Percentiles rank a stretch among this genome's conserved stretches.
Evolutionary conservation across 108 stramenopile species (phyloP).

Genomic region (Mediolabrus comicus): DNA sequence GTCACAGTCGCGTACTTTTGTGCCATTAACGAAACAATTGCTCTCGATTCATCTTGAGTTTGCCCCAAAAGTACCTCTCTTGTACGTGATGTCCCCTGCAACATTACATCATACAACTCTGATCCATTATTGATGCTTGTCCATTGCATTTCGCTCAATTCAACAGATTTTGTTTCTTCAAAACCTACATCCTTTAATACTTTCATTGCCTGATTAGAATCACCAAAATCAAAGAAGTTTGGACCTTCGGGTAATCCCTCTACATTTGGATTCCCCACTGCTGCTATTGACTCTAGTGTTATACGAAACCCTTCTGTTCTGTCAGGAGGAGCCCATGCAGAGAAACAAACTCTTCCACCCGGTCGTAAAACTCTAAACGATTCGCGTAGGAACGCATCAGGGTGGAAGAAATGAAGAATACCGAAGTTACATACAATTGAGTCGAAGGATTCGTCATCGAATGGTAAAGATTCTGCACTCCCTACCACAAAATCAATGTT

Average conservation of each 20-base stretch:
- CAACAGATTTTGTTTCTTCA: slow-evolving; percentile 26
- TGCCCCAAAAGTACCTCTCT: slow-evolving; percentile 34
- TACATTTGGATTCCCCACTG: slow-evolving; percentile 49
- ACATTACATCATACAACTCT: slow-evolving; percentile 33
- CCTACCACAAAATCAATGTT: slow-evolving; percentile 44
- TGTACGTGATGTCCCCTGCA: slow-evolving; percentile 41
- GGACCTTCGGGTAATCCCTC: slow-evolving; percentile 43
- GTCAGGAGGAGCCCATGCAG: slow-evolving; percentile 44
- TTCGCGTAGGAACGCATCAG: slow-evolving; percentile 39
- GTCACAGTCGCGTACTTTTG: slow-evolving; percentile 31
- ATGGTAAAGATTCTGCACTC: slow-evolving; percentile 38
- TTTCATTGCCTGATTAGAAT: slow-evolving; percentile 14
- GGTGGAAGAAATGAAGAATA: slow-evolving; percentile 43
- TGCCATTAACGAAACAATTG: slow-evolving; percentile 22
- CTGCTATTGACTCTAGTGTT: slow-evolving; percentile 29
- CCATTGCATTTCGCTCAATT: slow-evolving; percentile 47
- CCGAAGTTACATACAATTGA: slow-evolving; percentile 49
- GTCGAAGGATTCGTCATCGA: slow-evolving; percentile 39
- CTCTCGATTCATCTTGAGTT: slow-evolving; percentile 15
- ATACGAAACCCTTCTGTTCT: slow-evolving; percentile 43
- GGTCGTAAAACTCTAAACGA: slow-evolving; percentile 41
- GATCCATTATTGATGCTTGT: slow-evolving; percentile 26
- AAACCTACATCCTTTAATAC: slow-evolving; percentile 37
- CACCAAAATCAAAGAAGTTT: slow-evolving; percentile 39
- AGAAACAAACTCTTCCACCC: slow-evolving; percentile 44